Percentiles rank a stretch among this genome's conserved stretches.
Evolutionary conservation across 495 filamentous ascomycete species (phyloP).

Genomic region (Penicillium flavigenum): DNA sequence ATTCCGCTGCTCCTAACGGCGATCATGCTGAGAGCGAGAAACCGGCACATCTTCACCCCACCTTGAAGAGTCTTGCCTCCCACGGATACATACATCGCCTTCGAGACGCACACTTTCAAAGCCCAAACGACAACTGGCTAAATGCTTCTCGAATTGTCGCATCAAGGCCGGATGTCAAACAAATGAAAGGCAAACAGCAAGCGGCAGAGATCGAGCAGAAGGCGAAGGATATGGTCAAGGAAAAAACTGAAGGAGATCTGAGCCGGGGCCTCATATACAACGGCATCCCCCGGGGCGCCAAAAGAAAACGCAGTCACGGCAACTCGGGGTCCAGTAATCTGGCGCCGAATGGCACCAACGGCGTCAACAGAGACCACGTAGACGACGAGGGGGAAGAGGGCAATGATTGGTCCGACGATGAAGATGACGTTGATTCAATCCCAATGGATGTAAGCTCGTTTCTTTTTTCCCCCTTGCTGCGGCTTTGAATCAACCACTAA

Average conservation of each 20-base stretch:
- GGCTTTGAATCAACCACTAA: slow-evolving; percentile 2
- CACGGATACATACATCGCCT: slow-evolving; percentile 52
- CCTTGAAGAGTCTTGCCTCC: slow-evolving; percentile 45
- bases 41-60: slow-evolving; percentile 40
- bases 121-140: slow-evolving; percentile 49
- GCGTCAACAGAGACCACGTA: slow-evolving; percentile 26
- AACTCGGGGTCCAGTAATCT: slow-evolving; percentile 20
- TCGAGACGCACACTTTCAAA: slow-evolving; percentile 51
- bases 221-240: slow-evolving; percentile 31
- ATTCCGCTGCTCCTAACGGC: slow-evolving; percentile 24
- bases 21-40: slow-evolving; percentile 23
- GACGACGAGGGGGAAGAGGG: slow-evolving; percentile 34
- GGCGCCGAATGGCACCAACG: slow-evolving; percentile 27
- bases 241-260: slow-evolving; percentile 36
- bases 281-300: slow-evolving; percentile 41
- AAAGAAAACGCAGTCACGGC: slow-evolving; percentile 30
- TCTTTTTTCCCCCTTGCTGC: not conserved
- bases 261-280: slow-evolving; percentile 36
- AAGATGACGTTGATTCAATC: slow-evolving; percentile 34
- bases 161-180: slow-evolving; percentile 39
- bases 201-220: slow-evolving; percentile 51
- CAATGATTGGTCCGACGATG: slow-evolving; percentile 45
- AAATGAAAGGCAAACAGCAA: slow-evolving; percentile 57
- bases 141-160: slow-evolving; percentile 46
- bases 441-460: slow-evolving; percentile 43